phyloP scores from a whole-genome alignment of 306 rosid genomes.

The Sophora flavescens region DNA sequence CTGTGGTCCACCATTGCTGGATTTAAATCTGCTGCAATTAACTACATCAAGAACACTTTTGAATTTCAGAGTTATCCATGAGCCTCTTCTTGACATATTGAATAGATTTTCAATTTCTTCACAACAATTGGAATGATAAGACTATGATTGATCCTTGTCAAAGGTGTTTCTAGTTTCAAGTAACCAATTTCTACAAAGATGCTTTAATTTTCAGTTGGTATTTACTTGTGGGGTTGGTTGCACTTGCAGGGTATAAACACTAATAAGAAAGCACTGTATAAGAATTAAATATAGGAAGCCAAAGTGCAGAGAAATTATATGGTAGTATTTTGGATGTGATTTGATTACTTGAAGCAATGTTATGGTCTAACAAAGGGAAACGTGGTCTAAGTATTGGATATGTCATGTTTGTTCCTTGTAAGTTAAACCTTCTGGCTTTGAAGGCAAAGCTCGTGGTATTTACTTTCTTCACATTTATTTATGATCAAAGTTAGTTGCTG shows the following conservation, averaged over 20 bases:
- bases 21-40: constrained; percentile 30
- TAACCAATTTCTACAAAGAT: constrained; percentile 5
- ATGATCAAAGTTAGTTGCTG: constrained; percentile 15
- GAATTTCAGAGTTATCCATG: constrained; percentile 48
- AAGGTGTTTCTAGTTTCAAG: constrained; percentile 13
- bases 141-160: neutral
- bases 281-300: neutral
- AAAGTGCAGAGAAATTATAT: constrained; percentile 21
- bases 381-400: constrained; percentile 35
- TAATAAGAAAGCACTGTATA: neutral
- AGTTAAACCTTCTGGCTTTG: constrained; percentile 43
- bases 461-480: constrained; percentile 30
- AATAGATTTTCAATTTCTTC: constrained; percentile 27
- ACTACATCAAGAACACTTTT: constrained; percentile 47
- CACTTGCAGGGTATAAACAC: constrained; percentile 35
- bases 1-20: constrained; percentile 12
- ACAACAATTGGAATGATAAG: neutral
- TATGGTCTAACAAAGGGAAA: constrained; percentile 24
- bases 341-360: constrained; percentile 53
- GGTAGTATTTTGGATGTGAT: constrained; percentile 35
- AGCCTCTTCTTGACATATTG: constrained; percentile 51
- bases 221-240: constrained; percentile 47
- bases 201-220: constrained; percentile 9
- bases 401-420: constrained; percentile 53
- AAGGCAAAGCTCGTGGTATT: constrained; percentile 30